Evolutionary conservation across 768 basidiomycete genomes (phyloP), one percentile per base, ranked within the genome.

Genomic region (Neoboletus subvelutipes): DNA sequence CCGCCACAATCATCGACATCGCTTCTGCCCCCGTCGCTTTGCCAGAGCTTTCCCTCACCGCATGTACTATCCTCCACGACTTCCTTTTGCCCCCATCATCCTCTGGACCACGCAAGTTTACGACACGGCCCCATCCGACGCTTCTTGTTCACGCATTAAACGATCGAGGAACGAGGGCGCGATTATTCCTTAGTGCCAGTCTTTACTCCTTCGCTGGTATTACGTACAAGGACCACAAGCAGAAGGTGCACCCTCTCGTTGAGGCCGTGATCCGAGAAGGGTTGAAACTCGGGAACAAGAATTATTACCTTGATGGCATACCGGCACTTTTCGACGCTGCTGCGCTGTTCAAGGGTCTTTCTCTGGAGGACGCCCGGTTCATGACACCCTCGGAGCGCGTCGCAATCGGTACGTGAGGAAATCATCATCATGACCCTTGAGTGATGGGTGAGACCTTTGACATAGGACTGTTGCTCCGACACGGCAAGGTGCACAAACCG

Each of bases 231-330:
- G 85, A 88, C 59, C 76, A 78, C 57, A 94, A 92, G 70, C 82
- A 84, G 45, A 90, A 83, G 63, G 66, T 68, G 0, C 75, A 81
- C 11, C 76, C 80, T 8, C 82, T 84, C 1, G 79, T 87, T 6
- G 86, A 90, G 52, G 83, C 83, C 31, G 85, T 87, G 29, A 80
- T 98, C 34, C 81, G 89, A 47, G 91, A 96, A 46, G 90, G 90
- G 7, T 72, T 97, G 56, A 98, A 95, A 70, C 78, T 93, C 28
- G 91, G 92, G 11, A 78, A 80, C 20, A 87, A 89, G 63, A 84
- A 88, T 59, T 86, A 90, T 65, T 91, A 83, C 60, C 72, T 90
- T 18, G 89, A 88, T 65, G 92, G 89, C 20, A 82, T 90, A 43
- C 89, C 88, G 3, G 72, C 77, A 1, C 77, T 89, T 3, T 92